phyloP scores from a whole-genome alignment of 169 alveolate genomes.

The Fabrea salina region DNA sequence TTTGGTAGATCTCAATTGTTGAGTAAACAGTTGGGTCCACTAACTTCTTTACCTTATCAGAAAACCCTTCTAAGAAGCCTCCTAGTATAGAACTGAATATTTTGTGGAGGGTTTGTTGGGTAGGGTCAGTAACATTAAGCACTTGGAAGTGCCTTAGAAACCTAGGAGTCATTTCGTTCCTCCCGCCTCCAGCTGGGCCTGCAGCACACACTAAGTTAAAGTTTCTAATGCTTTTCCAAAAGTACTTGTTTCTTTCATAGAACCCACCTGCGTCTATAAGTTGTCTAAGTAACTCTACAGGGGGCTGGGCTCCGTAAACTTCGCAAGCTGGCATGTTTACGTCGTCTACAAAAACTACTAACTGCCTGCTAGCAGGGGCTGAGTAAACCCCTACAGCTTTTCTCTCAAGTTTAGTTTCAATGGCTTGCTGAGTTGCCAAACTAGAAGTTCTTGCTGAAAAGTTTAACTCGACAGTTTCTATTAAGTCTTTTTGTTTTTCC shows the following conservation, averaged over 20 bases:
- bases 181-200: slow-evolving; percentile 95
- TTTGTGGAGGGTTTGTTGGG: slow-evolving; percentile 73
- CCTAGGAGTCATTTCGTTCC: slow-evolving; percentile 88
- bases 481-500: slow-evolving; percentile 60
- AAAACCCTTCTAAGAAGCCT: slow-evolving; percentile 69
- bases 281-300: slow-evolving; percentile 91
- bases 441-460: slow-evolving; percentile 64
- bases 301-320: slow-evolving; percentile 93
- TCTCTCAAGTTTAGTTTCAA: slow-evolving; percentile 73
- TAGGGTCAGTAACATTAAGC: slow-evolving; percentile 83
- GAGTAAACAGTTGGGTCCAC: slow-evolving; percentile 69
- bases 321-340: slow-evolving; percentile 92
- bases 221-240: slow-evolving; percentile 83
- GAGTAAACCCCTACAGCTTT: slow-evolving; percentile 89
- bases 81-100: slow-evolving; percentile 80
- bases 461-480: slow-evolving; percentile 61
- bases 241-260: slow-evolving; percentile 86
- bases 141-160: slow-evolving; percentile 86
- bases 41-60: slow-evolving; percentile 66
- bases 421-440: slow-evolving; percentile 53
- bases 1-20: slow-evolving; percentile 73
- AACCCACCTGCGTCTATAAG: slow-evolving; percentile 89
- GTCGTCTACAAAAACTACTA: slow-evolving; percentile 92
- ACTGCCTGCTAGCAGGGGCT: slow-evolving; percentile 88
- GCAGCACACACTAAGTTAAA: slow-evolving; percentile 84